Evolutionary conservation across 2,329 filamentous ascomycete species (phyloP).

Genomic region (Claviceps sp.): DNA sequence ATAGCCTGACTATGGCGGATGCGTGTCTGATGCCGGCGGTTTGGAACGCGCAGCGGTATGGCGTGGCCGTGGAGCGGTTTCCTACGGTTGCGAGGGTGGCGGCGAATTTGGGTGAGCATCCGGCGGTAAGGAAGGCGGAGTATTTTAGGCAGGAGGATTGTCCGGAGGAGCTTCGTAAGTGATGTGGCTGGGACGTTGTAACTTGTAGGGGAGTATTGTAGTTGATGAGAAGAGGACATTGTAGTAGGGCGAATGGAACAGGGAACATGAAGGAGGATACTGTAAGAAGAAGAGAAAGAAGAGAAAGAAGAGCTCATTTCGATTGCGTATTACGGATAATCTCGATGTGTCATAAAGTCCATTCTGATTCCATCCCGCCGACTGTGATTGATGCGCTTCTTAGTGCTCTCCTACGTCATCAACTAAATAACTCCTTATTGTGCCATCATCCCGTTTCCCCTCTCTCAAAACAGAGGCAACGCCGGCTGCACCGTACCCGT

Average conservation of each 20-base stretch:
- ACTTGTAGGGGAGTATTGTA: background rate
- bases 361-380: no score
- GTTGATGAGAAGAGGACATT: no score
- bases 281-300: no score
- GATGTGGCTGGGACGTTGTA: background rate
- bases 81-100: constrained; percentile 32
- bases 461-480: constrained; percentile 16
- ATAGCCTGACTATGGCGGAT: constrained; percentile 44
- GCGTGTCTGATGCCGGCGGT: constrained; percentile 43
- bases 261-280: no score
- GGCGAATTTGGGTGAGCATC: constrained; percentile 30
- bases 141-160: constrained; percentile 41
- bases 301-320: no score
- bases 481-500: constrained; percentile 40
- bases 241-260: no score
- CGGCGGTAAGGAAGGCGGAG: constrained; percentile 37
- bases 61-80: constrained; percentile 36
- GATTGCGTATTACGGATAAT: no score
- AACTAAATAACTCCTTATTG: background rate
- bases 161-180: constrained; percentile 17
- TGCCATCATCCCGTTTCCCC: background rate
- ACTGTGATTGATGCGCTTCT: no score
- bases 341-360: no score
- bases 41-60: constrained; percentile 42
- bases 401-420: no score